Base-by-base conservation (phyloP, 1,284 basidiomycete species). In the Ustilago shanxiensis region DNA sequence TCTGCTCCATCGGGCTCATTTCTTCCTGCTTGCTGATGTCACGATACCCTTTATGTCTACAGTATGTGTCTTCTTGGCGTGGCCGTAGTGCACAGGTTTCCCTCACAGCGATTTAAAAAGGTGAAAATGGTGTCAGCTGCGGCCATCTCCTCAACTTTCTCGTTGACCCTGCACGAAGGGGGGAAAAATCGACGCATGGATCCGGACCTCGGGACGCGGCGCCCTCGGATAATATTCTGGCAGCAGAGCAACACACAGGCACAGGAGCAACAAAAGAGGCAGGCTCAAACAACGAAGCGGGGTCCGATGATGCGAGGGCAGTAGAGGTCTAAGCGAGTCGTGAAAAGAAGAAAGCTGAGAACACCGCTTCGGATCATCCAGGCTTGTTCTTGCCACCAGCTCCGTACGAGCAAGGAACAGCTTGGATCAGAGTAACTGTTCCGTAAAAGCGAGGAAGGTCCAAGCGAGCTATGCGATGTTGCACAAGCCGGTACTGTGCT, bases 201-300 rank as follows among this genome's bases (percentile, higher is more conserved):
- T 28, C 26, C 35, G 37, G 22, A 24, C 24, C 33, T 54, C 61
- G 47, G 35, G 41, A 47, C 16, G 28, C 22, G 41, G 26, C 53
- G 55, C 31, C 56, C 31, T 65, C 62, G 62, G 55, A 52, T 65
- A 65, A 57, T 49, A 49, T 26, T 49, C 28, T n/a, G n/a, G 47
- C 47, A 16, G n/a, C 44, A 24, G 6, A 13, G 24, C 9, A 7
- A 22, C 24, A 47, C 45, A 49, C 47, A 28, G 24, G 28, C 47
- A 9, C 24, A 52, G 31, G 33, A 22, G 28, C 22, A 47, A 62
- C 14, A 24, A n/a, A n/a, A n/a, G n/a, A n/a, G n/a, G n/a, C n/a
- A 51, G 33, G 49, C 47, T 18, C 11, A 18, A 24, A 61, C 24
- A n/a, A n/a, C 20, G 24, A 50, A 39, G 60, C 44, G 44, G 51